Evolutionary conservation across 2,329 filamentous ascomycete species (phyloP).

Genomic region (Botrytis hyacinthi): DNA sequence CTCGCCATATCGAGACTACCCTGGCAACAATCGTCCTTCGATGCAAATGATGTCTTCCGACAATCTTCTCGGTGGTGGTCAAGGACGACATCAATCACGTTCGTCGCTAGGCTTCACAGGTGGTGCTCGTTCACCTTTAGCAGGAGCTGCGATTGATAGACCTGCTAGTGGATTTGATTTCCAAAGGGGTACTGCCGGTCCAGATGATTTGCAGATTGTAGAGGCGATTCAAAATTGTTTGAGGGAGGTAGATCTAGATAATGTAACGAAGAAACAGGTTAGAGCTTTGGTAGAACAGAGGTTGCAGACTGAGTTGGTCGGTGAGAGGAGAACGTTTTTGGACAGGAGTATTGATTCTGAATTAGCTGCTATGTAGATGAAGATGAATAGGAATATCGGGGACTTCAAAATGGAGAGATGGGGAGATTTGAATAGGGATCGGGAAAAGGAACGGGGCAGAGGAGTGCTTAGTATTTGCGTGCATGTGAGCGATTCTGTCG

Average conservation of each 20-base stretch:
- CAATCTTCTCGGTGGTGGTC: slow-evolving; percentile 40
- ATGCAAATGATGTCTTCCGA: slow-evolving; percentile 47
- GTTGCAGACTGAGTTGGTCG: slow-evolving; percentile 81
- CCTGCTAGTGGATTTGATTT: slow-evolving; percentile 61
- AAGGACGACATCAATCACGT: slow-evolving; percentile 44
- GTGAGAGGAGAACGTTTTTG: slow-evolving; percentile 84
- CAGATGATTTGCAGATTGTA: slow-evolving; percentile 76
- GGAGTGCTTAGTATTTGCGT: background rate
- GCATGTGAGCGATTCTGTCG: slow-evolving; percentile 1
- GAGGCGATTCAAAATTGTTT: slow-evolving; percentile 83
- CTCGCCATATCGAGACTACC: slow-evolving; percentile 60
- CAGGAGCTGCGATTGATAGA: slow-evolving; percentile 40
- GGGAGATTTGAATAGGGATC: background rate
- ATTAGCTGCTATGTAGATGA: slow-evolving; percentile 81
- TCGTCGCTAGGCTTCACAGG: slow-evolving; percentile 41
- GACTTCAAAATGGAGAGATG: background rate
- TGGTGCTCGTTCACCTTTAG: slow-evolving; percentile 49
- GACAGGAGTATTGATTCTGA: slow-evolving; percentile 92
- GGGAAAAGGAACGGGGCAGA: background rate
- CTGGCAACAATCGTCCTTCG: slow-evolving; percentile 54
- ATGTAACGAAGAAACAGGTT: slow-evolving; percentile 97
- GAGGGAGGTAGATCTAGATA: slow-evolving; percentile 86
- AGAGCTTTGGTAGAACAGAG: slow-evolving; percentile 88
- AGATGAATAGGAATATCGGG: background rate
- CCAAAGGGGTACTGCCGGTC: slow-evolving; percentile 57